Conservation (phyloP, 768 basidiomycete species). For the Rossbeevera mucosa region DNA sequence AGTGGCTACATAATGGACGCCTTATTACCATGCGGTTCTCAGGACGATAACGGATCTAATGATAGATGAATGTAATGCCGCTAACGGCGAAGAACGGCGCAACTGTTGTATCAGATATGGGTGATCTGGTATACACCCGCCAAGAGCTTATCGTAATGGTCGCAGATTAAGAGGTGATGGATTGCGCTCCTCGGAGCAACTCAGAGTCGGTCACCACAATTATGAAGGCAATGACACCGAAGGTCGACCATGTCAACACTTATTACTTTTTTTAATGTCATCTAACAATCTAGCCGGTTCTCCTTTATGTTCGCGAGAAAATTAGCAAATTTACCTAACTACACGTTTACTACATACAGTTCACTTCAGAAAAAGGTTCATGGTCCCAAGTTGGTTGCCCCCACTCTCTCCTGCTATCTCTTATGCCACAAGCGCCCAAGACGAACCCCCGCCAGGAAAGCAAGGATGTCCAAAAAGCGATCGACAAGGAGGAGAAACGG, state of each 20-base stretch:
- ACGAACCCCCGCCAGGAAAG: conserved; percentile 37
- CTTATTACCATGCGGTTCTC: neutral
- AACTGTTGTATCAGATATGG: neutral
- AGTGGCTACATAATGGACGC: neutral
- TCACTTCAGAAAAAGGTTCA: neutral
- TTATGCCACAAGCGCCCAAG: conserved; percentile 50
- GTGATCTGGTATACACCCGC: neutral
- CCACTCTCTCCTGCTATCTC: neutral
- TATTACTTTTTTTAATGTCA: too few species aligned
- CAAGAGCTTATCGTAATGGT: conserved; percentile 1
- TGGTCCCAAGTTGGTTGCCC: neutral
- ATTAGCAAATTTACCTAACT: conserved; percentile 10
- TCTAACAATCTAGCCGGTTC: neutral
- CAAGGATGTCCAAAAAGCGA: conserved; percentile 41
- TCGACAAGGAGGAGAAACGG: conserved; percentile 64
- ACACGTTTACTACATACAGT: conserved; percentile 3
- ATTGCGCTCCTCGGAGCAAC: neutral
- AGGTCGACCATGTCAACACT: neutral
- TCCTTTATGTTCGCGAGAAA: neutral
- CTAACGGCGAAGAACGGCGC: neutral
- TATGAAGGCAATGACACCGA: neutral
- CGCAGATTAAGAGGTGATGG: conserved; percentile 16
- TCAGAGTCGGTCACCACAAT: neutral
- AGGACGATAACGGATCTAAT: neutral
- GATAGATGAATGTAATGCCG: neutral